Evolutionary conservation across 805 yeast species (phyloP), one percentile per base, ranked within the genome.

Genomic region (Ogataea salicorniae): DNA sequence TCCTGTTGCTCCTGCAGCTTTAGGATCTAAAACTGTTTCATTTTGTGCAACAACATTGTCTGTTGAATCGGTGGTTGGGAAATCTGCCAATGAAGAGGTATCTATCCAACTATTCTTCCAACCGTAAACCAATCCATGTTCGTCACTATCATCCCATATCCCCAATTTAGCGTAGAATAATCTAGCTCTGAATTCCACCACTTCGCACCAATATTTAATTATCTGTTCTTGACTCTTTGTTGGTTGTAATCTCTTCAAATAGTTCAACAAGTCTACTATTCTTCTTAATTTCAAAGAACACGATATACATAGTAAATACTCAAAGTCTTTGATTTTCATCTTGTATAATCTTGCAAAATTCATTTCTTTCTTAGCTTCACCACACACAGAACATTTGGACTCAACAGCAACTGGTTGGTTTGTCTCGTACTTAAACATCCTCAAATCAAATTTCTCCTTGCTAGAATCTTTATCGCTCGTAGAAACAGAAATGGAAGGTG

Each of bases 101-200:
- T 53, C 59, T 15, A 63, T 43, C 68, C 68, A 64, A 29, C 49
- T 31, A 35, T 64, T 64, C 45, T 60, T 62, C 68, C 68, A 64
- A 6, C 68, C 68, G 41, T 64, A 64, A 6, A 57, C 67, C 1
- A 61, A 38, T 1, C 68, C 68, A 38, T 50, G 54, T 18, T 52
- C 55, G 47, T 62, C 67, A 6, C 45, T 45, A 15, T 63, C 66
- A 48, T 83, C 87, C 91, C 92, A 86, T 31, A 82, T 74, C 6
- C 97, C 97, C 20, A 84, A 64, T 53, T 88, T 81, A 8, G 95
- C 74, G 92, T 95, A 92, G 67, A 84, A 87, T 53, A 91, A 72
- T 60, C 84, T 83, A 38, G 79, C 77, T 46, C 96, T 77, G 18
- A 88, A 71, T 56, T 81, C 76, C 36, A 77, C 68, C 34, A 83